Conservation (phyloP, 805 yeast species). For the Hanseniaspora meyeri region DNA sequence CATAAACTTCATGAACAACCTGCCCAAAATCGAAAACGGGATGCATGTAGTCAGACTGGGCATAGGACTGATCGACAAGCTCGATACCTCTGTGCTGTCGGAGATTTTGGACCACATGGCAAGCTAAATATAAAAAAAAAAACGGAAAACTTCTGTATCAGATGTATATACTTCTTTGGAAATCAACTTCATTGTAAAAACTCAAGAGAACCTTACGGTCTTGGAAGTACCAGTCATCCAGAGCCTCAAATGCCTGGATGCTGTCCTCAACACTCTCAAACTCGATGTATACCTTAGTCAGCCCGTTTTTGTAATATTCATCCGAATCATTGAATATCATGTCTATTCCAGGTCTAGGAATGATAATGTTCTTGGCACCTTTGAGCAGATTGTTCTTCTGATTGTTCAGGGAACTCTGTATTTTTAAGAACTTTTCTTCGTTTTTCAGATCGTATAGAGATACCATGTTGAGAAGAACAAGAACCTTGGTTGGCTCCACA, state of each 20-base stretch:
- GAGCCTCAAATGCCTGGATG: slow-evolving; percentile 38
- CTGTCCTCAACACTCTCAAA: slow-evolving; percentile 45
- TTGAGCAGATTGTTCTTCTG: slow-evolving; percentile 33
- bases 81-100: slow-evolving; percentile 51
- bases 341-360: slow-evolving; percentile 44
- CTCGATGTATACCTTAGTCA: slow-evolving; percentile 62
- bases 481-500: slow-evolving; percentile 32
- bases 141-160: neutral
- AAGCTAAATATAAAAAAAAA: neutral
- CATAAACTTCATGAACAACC: slow-evolving; percentile 45
- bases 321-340: slow-evolving; percentile 28
- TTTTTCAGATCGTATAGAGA: slow-evolving; percentile 52
- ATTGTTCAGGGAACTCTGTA: slow-evolving; percentile 38
- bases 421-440: slow-evolving; percentile 35
- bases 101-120: slow-evolving; percentile 24
- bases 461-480: slow-evolving; percentile 55
- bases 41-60: slow-evolving; percentile 61
- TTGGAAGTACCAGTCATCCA: slow-evolving; percentile 57
- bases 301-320: slow-evolving; percentile 36
- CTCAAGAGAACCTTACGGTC: slow-evolving; percentile 34
- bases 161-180: slow-evolving; percentile 8
- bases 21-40: slow-evolving; percentile 59
- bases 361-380: slow-evolving; percentile 39
- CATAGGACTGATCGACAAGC: slow-evolving; percentile 62
- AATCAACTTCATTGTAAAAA: slow-evolving; percentile 10